These are phyloP conservation scores for Dactylonectria macrodidyma DNA, from an alignment of 2,329 filamentous ascomycete species.

Conservation along the genomic window DNA sequence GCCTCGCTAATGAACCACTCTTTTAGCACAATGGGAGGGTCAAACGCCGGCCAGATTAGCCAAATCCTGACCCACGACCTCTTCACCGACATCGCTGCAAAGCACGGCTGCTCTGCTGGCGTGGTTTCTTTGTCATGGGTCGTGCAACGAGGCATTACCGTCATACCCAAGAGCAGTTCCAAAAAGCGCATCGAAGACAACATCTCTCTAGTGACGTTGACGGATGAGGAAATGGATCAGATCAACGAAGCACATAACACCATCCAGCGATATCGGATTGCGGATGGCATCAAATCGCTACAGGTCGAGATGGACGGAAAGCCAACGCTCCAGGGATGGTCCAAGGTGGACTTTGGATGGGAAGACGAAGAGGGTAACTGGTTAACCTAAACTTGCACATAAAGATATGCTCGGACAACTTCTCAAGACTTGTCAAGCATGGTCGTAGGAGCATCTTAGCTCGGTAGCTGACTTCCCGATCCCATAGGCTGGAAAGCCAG, in stretches of 20 bases:
- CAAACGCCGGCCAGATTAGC: background rate
- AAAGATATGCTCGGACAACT: no score
- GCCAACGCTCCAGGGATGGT: constrained; percentile 18
- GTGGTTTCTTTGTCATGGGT: constrained; percentile 22
- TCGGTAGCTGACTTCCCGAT: no score
- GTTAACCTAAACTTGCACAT: background rate
- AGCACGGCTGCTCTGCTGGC: constrained; percentile 8
- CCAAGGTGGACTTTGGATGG: constrained; percentile 25
- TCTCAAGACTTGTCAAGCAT: no score
- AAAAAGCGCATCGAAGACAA: constrained; percentile 19
- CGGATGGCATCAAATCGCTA: background rate
- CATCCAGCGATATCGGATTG: constrained; percentile 10
- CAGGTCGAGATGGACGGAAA: constrained; percentile 22
- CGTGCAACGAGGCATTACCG: constrained; percentile 16
- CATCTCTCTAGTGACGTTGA: constrained; percentile 19
- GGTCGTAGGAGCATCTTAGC: no score
- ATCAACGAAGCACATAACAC: constrained; percentile 14
- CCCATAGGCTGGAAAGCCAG: no score
- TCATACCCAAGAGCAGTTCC: constrained; percentile 25
- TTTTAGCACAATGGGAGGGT: constrained; percentile 20
- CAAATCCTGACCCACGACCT: constrained; percentile 14
- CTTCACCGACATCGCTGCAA: constrained; percentile 9
- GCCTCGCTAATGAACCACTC: background rate
- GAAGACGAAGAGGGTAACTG: constrained; percentile 28
- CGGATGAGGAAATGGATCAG: constrained; percentile 7